Conservation (phyloP, 352 stramenopile genomes). For the Pythium aquatile region DNA sequence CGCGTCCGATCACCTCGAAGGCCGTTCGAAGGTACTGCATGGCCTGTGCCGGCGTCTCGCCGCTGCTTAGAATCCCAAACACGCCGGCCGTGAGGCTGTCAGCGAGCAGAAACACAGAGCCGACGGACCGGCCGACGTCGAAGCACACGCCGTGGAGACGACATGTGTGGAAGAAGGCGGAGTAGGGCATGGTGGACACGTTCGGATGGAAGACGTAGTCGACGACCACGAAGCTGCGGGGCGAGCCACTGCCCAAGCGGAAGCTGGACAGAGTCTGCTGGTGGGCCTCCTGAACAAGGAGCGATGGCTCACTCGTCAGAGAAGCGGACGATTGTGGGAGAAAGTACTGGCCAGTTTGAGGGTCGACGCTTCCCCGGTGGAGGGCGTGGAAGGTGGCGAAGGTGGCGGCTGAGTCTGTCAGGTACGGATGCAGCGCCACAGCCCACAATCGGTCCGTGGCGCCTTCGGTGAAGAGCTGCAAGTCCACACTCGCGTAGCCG, state of each 20-base stretch:
- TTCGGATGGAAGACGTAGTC: constrained; percentile 82
- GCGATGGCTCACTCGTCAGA: not conserved
- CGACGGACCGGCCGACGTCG: constrained; percentile 66
- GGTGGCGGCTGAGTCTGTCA: constrained; percentile 72
- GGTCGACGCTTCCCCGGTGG: constrained; percentile 39
- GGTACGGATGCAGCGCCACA: constrained; percentile 66
- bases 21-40: constrained; percentile 61
- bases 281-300: constrained; percentile 32
- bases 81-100: constrained; percentile 83
- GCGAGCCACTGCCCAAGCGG: constrained; percentile 20
- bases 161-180: constrained; percentile 87
- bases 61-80: constrained; percentile 66
- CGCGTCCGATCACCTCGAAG: constrained; percentile 70
- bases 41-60: constrained; percentile 46
- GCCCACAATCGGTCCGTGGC: constrained; percentile 66
- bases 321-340: constrained; percentile 21
- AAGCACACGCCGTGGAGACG: constrained; percentile 87
- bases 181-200: constrained; percentile 74
- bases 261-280: constrained; percentile 12
- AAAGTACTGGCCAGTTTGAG: constrained; percentile 35
- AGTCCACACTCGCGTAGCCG: constrained; percentile 84
- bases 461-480: constrained; percentile 68
- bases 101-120: constrained; percentile 65
- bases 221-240: constrained; percentile 62
- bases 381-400: constrained; percentile 76